phyloP scores from a whole-genome alignment of 495 filamentous ascomycete species.

The Hyaloscypha finlandica region DNA sequence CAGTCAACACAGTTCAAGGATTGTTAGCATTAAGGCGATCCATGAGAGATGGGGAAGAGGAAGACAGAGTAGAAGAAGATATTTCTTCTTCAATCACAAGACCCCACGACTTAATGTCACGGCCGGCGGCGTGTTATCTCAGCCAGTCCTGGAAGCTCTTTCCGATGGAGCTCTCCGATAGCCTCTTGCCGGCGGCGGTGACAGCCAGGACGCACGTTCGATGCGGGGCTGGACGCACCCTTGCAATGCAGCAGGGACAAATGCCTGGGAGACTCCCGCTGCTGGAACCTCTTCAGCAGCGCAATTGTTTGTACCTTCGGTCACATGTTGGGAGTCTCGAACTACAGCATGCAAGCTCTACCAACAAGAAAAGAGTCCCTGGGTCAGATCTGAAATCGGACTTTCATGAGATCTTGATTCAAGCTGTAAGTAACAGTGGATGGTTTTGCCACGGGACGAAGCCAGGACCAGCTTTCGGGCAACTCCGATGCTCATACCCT shows the following conservation, averaged over 20 bases:
- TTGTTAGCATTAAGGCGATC: not conserved
- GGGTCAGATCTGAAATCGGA: too few relatives aligned
- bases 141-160: not conserved
- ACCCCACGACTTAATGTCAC: conserved; percentile 8
- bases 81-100: conserved; percentile 5
- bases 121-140: conserved; percentile 30
- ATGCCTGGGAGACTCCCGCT: not conserved
- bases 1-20: not conserved
- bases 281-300: too few relatives aligned
- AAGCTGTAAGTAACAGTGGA: too few relatives aligned
- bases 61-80: conserved; percentile 7
- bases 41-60: conserved; percentile 13
- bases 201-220: not conserved
- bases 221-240: not conserved
- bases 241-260: not conserved
- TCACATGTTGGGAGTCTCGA: too few relatives aligned
- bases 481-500: too few relatives aligned
- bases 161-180: conserved; percentile 22
- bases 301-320: too few relatives aligned
- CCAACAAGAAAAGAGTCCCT: too few relatives aligned
- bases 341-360: too few relatives aligned
- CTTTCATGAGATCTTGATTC: too few relatives aligned
- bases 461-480: too few relatives aligned
- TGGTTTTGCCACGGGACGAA: too few relatives aligned
- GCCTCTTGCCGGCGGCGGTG: conserved; percentile 3